phyloP scores from a whole-genome alignment of 352 stramenopile genomes.

The Globisporangium lucens region DNA sequence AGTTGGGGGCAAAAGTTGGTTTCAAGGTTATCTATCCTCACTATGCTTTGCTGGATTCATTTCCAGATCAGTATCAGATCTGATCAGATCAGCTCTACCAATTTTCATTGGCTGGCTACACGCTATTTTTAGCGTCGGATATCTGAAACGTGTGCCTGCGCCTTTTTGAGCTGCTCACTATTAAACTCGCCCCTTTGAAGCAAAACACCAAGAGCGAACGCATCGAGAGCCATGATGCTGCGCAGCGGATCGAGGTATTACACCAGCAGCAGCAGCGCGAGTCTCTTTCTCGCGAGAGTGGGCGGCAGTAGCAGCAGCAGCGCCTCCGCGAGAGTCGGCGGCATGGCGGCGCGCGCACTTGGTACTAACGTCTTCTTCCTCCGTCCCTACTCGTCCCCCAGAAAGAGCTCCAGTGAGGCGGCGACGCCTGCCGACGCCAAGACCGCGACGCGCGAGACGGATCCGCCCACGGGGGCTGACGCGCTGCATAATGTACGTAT shows the following conservation, averaged over 20 bases:
- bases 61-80: neutral
- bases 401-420: slow-evolving; percentile 18
- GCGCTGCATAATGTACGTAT: slow-evolving; percentile 23
- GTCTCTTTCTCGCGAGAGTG: neutral
- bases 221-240: slow-evolving; percentile 32
- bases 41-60: too few relatives aligned
- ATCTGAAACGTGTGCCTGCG: neutral
- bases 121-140: neutral
- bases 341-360: slow-evolving; percentile 11
- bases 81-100: neutral
- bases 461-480: slow-evolving; percentile 29
- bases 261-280: slow-evolving; percentile 10
- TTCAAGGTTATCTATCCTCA: too few relatives aligned
- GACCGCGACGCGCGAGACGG: slow-evolving; percentile 31
- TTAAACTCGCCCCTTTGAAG: slow-evolving; percentile 8
- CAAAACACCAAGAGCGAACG: neutral
- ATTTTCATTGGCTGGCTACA: slow-evolving; percentile 14
- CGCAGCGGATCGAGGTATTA: slow-evolving; percentile 61
- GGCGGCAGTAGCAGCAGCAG: slow-evolving; percentile 8
- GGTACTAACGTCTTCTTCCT: slow-evolving; percentile 33
- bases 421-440: slow-evolving; percentile 8
- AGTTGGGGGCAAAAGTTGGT: too few relatives aligned
- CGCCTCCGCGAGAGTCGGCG: slow-evolving; percentile 7
- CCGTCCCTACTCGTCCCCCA: slow-evolving; percentile 35
- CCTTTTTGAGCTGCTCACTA: neutral